These are phyloP conservation scores for Coemansia sp. DNA, from an alignment of 192 early-diverging fungal species.

Conservation along the genomic window DNA sequence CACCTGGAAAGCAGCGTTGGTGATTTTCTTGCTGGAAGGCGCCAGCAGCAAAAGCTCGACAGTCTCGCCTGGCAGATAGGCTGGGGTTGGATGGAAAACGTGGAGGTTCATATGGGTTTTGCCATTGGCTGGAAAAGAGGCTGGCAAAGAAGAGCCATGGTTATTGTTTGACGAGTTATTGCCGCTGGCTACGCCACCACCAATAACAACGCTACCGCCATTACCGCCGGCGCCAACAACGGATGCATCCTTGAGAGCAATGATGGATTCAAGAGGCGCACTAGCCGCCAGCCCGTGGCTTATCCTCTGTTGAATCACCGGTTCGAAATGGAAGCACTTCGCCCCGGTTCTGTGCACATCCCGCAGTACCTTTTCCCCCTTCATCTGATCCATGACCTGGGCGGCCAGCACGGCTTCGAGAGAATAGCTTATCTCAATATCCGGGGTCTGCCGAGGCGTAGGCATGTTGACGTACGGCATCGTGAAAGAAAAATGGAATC, in stretches of 20 bases:
- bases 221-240: not conserved
- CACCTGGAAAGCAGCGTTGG: conserved; percentile 39
- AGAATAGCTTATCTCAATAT: conserved; percentile 52
- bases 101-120: conserved; percentile 44
- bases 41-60: conserved; percentile 49
- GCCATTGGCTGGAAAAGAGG: conserved; percentile 3
- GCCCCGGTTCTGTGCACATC: conserved; percentile 42
- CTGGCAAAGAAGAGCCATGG: not conserved
- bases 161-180: not conserved
- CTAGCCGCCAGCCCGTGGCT: conserved; percentile 18
- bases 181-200: not conserved
- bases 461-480: conserved; percentile 57
- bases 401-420: conserved; percentile 46
- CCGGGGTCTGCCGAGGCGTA: conserved; percentile 52
- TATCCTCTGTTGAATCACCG: conserved; percentile 41
- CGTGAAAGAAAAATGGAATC: conserved; percentile 56
- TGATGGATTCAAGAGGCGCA: conserved; percentile 32
- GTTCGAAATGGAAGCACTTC: conserved; percentile 47
- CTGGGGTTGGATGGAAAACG: conserved; percentile 44
- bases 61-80: conserved; percentile 45
- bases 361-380: conserved; percentile 33
- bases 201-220: not conserved
- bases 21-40: conserved; percentile 43
- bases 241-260: conserved; percentile 39
- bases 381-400: conserved; percentile 32